Evolutionary conservation across 2,329 filamentous ascomycete species (phyloP).

Genomic region (Fusarium subtropicale): DNA sequence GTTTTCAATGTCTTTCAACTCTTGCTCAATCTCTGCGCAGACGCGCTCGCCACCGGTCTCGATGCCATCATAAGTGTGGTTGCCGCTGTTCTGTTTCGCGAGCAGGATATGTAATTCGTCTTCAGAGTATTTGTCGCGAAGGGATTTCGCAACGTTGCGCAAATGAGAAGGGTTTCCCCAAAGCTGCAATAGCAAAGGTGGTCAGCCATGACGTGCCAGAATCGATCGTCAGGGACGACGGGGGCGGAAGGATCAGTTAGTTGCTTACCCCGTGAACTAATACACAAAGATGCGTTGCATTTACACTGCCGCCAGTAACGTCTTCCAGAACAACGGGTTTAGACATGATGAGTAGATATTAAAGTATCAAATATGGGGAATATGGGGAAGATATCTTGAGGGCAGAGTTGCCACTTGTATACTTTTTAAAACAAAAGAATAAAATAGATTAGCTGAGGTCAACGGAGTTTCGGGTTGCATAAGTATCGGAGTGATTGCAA

Average conservation of each 20-base stretch:
- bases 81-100: slow-evolving; percentile 78
- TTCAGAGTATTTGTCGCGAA: slow-evolving; percentile 70
- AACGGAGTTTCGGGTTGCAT: slow-evolving; percentile 40
- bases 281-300: slow-evolving; percentile 79
- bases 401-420: background rate
- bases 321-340: slow-evolving; percentile 30
- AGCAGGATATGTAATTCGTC: slow-evolving; percentile 77
- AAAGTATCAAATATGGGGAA: slow-evolving; percentile 1
- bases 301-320: slow-evolving; percentile 62
- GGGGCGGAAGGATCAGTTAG: slow-evolving; percentile 24
- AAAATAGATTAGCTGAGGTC: slow-evolving; percentile 31
- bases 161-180: slow-evolving; percentile 86
- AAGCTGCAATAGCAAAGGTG: slow-evolving; percentile 58
- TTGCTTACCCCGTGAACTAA: slow-evolving; percentile 78
- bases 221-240: slow-evolving; percentile 26
- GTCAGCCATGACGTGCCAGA: slow-evolving; percentile 42
- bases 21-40: slow-evolving; percentile 74
- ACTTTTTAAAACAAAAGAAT: slow-evolving; percentile 3
- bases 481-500: slow-evolving; percentile 26
- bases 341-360: slow-evolving; percentile 31
- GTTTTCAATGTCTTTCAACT: slow-evolving; percentile 66
- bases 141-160: slow-evolving; percentile 71
- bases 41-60: slow-evolving; percentile 75
- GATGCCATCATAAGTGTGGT: slow-evolving; percentile 77
- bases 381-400: background rate